These are phyloP conservation scores for Cucurbitaria berberidis DNA, from an alignment of 2,329 filamentous ascomycete species.

Conservation along the genomic window DNA sequence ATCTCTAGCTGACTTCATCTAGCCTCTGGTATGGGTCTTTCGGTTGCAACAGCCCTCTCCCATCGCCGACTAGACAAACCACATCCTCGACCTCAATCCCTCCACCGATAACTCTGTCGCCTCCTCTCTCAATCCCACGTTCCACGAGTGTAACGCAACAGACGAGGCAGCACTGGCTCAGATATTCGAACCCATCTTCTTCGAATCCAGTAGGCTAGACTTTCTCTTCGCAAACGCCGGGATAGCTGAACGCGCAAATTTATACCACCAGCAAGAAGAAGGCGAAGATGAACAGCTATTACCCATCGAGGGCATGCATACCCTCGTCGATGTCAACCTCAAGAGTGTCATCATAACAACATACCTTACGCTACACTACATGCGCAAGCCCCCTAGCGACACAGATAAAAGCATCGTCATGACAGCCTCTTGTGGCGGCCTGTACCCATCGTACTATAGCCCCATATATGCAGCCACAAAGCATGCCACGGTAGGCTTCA, in stretches of 20 bases:
- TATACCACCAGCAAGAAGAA: slow-evolving; percentile 34
- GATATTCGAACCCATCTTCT: slow-evolving; percentile 47
- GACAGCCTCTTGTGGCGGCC: slow-evolving; percentile 43
- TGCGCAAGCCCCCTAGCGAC: slow-evolving; percentile 31
- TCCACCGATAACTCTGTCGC: slow-evolving; percentile 33
- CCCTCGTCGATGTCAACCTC: slow-evolving; percentile 52
- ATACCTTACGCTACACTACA: slow-evolving; percentile 52
- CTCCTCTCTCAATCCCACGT: slow-evolving; percentile 27
- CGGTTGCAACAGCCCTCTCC: slow-evolving; percentile 46
- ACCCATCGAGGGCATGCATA: slow-evolving; percentile 29
- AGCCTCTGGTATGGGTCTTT: slow-evolving; percentile 53
- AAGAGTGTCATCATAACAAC: slow-evolving; percentile 51
- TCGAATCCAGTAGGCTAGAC: slow-evolving; percentile 46
- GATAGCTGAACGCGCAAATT: slow-evolving; percentile 50
- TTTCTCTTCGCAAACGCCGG: slow-evolving; percentile 59
- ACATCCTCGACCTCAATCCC: slow-evolving; percentile 49
- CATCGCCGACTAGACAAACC: slow-evolving; percentile 44
- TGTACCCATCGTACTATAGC: slow-evolving; percentile 43
- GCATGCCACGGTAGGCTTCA: slow-evolving; percentile 49
- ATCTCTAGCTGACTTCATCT: not conserved
- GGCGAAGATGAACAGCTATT: slow-evolving; percentile 12
- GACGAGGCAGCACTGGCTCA: slow-evolving; percentile 39
- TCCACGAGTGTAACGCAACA: slow-evolving; percentile 48
- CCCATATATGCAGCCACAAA: slow-evolving; percentile 51
- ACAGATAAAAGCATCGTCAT: slow-evolving; percentile 38